Evolutionary conservation across 2,329 filamentous ascomycete genomes (phyloP), one percentile per base, ranked within the genome.

Genomic region (Chaetomium sp.): DNA sequence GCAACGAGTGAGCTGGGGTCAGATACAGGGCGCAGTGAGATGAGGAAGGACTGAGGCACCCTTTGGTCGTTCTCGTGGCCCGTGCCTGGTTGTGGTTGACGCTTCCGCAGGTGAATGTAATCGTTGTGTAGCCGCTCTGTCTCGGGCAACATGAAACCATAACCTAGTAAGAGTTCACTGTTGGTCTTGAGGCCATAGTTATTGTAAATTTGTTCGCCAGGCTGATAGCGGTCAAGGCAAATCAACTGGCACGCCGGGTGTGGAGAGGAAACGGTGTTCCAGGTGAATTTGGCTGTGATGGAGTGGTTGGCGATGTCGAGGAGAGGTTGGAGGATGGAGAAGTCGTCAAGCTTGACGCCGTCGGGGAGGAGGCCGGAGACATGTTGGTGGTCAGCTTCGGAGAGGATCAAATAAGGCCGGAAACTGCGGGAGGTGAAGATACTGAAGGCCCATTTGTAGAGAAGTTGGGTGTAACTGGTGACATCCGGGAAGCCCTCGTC

Each of bases 151-250:
- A 80, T 74, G 65, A 86, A 86, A 2, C 82, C 82, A 64, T 87
- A 87, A 0, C 78, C 82, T 1, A 86, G 71, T 1, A 87, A 74
- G 32, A 87, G 72, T 70, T 89, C 85, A 56, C 85, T 86, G 64
- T 90, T 91, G 6, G 86, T 88, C 69, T 89, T 88, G 65, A 74
- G 68, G 35, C 87, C 87, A 65, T 91, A 91, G 67, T 88, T 89
- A 72, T 89, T 88, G 64, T 77, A 85, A 32, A 84, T 69, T 61
- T 84, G 80, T 35, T 80, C 68, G 0, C 84, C 82, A 0, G 80
- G 70, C 4, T 60, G 49, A 62, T 84, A 78, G 1, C 62, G 58
- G 54, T 73, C 71, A 14, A 65, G 67, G 7, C 75, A 73, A 12
- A 68, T 65, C 8, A 85, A 71, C 7, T 66, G 69, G 57, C 79